phyloP scores from a whole-genome alignment of 1,284 basidiomycete species.

The Pseudozyma tsukubaensis region DNA sequence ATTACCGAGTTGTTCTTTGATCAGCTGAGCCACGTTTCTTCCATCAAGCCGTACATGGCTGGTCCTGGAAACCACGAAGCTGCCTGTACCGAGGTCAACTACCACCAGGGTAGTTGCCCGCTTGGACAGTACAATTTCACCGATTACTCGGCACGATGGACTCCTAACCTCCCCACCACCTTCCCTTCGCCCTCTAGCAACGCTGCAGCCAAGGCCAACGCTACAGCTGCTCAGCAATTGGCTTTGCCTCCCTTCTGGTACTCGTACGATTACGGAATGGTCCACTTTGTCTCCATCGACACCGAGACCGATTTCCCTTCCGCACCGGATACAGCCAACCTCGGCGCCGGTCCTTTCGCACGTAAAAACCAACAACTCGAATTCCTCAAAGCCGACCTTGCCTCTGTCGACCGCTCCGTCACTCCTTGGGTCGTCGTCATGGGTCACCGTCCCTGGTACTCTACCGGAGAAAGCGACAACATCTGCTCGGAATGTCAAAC shows the following conservation, averaged over 20 bases:
- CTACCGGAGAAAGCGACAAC: conserved; percentile 43
- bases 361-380: conserved; percentile 40
- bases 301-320: conserved; percentile 58
- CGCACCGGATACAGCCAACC: conserved; percentile 49
- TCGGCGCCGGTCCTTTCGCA: conserved; percentile 34
- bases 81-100: conserved; percentile 26
- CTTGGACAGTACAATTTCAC: conserved; percentile 56
- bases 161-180: conserved; percentile 45
- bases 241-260: conserved; percentile 51
- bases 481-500: conserved; percentile 64
- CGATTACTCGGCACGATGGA: conserved; percentile 41
- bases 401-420: conserved; percentile 66
- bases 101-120: conserved; percentile 38
- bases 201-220: conserved; percentile 11
- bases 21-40: conserved; percentile 65
- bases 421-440: conserved; percentile 70
- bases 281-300: conserved; percentile 54
- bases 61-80: conserved; percentile 59
- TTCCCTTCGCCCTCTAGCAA: conserved; percentile 26
- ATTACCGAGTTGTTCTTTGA: conserved; percentile 69
- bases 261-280: conserved; percentile 55
- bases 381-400: conserved; percentile 66
- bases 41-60: conserved; percentile 57
- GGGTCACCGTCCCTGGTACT: conserved; percentile 66
- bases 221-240: conserved; percentile 13